Base-by-base conservation (phyloP, 257 asterid species). In the Nemophila menziesii region DNA sequence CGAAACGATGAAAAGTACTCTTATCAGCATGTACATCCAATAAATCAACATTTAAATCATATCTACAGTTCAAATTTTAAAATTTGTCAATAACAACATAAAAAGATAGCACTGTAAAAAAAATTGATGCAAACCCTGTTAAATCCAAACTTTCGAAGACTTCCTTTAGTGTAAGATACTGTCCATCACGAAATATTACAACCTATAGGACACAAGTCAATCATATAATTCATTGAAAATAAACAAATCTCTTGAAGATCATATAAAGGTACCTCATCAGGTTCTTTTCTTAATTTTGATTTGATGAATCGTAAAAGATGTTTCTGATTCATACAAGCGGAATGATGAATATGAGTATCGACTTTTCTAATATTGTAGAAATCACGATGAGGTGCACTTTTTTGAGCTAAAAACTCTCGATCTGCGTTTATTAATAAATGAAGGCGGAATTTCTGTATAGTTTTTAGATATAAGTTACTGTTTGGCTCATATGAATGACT, bases 251-350 rank as follows among this genome's bases (percentile, higher is more conserved):
- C 17, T 14, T 46, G 20, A 12, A 0, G 41, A 8, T n/a, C 24
- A 1, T 29, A 33, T 26, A 23, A 29, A 7, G 36, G 36, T 77
- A 86, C 96, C 96, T 86, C 96, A 36, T 86, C 96, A 26, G 93
- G 96, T 74, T 86, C 96, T 56, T 81, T 81, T 63, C 69, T 70
- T 48, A 81, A 64, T 62, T 86, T 86, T 44, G 86, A 79, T 69
- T 86, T 86, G 62, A 86, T 86, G 70, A 86, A 86, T 61, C 89
- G 73, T 52, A 86, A 77, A 65, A 86, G 96, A 67, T 78, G 96
- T 56, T 86, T 86, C 74, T 86, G 96, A 71, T 81, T 86, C 96
- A 86, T 86, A 69, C 93, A 86, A 60, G 96, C 96, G 38, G 96
- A 86, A 68, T 81, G 96, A 65, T 86, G 96, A 52, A 81, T 85